Conservation (phyloP, 2,329 filamentous ascomycete genomes). For the Colletotrichum siamense region DNA sequence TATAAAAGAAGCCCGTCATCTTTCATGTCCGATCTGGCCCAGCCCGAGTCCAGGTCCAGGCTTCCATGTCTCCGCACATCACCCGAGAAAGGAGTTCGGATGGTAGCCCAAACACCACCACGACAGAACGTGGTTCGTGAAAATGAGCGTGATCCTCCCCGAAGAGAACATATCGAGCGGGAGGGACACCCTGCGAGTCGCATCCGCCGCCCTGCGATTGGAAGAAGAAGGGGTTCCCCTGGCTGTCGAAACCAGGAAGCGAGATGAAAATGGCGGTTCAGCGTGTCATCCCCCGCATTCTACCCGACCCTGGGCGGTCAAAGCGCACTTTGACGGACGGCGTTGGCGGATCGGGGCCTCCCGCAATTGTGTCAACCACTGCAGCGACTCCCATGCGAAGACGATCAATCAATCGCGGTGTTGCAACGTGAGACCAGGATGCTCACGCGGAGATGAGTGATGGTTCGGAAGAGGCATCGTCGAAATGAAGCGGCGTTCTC, state of each 20-base stretch:
- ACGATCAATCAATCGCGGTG: background rate
- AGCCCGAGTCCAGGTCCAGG: background rate
- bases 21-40: background rate
- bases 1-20: constrained; percentile 1
- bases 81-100: background rate
- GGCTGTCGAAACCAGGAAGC: constrained; percentile 6
- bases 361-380: background rate
- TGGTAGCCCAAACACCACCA: background rate
- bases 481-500: background rate
- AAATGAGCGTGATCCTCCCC: background rate
- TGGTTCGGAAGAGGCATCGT: background rate
- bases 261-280: constrained; percentile 9
- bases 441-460: background rate
- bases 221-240: constrained; percentile 5
- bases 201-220: background rate
- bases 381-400: background rate
- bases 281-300: background rate
- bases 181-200: background rate
- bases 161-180: background rate
- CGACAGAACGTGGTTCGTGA: background rate
- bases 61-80: background rate
- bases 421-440: background rate
- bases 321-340: background rate
- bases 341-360: constrained; percentile 3
- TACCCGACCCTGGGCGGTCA: background rate